Percentiles rank a stretch among this genome's conserved stretches.
Evolutionary conservation across 2,329 filamentous ascomycete genomes (phyloP).

Genomic region (Penicillium sp.): DNA sequence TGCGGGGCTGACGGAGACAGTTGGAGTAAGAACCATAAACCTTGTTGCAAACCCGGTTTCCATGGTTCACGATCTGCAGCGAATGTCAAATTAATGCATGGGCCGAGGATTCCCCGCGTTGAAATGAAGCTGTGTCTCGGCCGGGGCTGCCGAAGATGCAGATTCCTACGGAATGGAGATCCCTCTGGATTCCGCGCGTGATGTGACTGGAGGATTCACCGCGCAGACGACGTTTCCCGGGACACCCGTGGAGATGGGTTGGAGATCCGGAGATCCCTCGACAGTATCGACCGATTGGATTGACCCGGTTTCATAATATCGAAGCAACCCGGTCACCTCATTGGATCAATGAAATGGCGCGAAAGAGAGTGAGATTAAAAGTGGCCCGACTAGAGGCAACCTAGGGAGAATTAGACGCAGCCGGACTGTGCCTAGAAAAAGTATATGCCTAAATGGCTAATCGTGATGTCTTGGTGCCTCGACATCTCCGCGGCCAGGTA

Average conservation of each 20-base stretch:
- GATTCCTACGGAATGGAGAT: neutral
- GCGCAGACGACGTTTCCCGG: too few relatives aligned
- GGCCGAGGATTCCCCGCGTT: neutral
- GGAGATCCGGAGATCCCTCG: too few relatives aligned
- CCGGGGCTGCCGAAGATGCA: neutral
- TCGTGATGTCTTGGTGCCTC: neutral
- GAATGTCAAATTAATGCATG: neutral
- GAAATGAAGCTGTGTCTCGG: neutral
- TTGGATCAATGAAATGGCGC: slow-evolving; percentile 3
- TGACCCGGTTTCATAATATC: slow-evolving; percentile 4
- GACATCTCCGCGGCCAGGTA: neutral
- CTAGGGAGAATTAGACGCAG: neutral
- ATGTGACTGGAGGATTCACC: slow-evolving; percentile 1
- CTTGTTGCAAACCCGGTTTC: neutral
- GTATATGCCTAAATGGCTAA: neutral
- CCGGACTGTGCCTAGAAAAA: neutral
- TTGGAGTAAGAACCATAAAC: slow-evolving; percentile 10
- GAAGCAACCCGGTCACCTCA: neutral
- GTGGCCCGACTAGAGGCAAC: neutral
- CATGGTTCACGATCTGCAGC: slow-evolving; percentile 9
- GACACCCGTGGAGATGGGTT: too few relatives aligned
- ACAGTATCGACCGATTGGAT: neutral
- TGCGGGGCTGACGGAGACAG: neutral
- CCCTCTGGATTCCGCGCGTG: neutral
- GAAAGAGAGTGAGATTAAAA: neutral